phyloP scores from a whole-genome alignment of 768 basidiomycete species.

The Boletales sp. region DNA sequence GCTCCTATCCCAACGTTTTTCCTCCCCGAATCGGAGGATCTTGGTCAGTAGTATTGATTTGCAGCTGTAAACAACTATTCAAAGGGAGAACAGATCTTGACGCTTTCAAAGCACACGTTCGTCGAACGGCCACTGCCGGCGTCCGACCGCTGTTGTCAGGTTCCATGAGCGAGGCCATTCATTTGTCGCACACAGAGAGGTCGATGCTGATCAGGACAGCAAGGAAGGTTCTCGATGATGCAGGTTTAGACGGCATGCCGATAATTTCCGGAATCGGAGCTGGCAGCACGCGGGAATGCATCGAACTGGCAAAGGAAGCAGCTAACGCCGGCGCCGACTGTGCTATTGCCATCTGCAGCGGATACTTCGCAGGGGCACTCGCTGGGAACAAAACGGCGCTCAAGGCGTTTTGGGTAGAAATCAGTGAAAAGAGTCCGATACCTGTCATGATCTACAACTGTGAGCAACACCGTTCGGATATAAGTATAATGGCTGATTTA shows the following conservation, averaged over 20 bases:
- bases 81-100: constrained; percentile 46
- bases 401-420: constrained; percentile 75
- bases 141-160: constrained; percentile 73
- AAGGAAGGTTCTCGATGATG: constrained; percentile 67
- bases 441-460: constrained; percentile 90
- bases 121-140: constrained; percentile 60
- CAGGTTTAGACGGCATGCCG: constrained; percentile 55
- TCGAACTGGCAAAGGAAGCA: constrained; percentile 71
- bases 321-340: constrained; percentile 85
- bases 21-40: constrained; percentile 67
- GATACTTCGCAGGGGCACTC: constrained; percentile 82
- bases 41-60: constrained; percentile 51
- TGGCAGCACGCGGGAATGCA: constrained; percentile 79
- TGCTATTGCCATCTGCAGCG: constrained; percentile 80
- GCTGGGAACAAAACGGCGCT: constrained; percentile 59
- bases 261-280: constrained; percentile 82
- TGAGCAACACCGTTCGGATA: constrained; percentile 30
- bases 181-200: constrained; percentile 67
- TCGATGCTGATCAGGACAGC: constrained; percentile 59
- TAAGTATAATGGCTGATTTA: not conserved
- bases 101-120: constrained; percentile 65
- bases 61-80: constrained; percentile 4
- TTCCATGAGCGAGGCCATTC: constrained; percentile 84
- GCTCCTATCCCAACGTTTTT: constrained; percentile 90
- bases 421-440: constrained; percentile 76